phyloP scores from a whole-genome alignment of 2,329 filamentous ascomycete genomes.

The Stagonosporopsis vannaccii region DNA sequence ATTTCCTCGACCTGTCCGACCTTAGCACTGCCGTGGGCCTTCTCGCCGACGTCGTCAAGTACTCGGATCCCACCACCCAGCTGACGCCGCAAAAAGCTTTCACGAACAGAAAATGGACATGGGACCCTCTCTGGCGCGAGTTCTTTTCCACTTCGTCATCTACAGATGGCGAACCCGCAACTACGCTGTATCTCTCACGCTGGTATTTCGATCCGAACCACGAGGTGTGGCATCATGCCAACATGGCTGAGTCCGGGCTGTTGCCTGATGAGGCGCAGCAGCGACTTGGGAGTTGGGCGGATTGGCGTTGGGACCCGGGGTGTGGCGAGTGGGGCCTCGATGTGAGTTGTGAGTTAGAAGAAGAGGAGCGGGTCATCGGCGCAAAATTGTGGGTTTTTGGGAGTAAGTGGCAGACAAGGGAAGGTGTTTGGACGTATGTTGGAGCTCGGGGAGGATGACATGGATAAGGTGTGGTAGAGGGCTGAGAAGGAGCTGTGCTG shows the following conservation, averaged over 20 bases:
- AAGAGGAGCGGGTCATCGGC: not conserved
- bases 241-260: conserved; percentile 8
- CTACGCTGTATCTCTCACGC: conserved; percentile 1
- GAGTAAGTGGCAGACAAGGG: conserved; percentile 11
- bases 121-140: conserved; percentile 16
- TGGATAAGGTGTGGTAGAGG: not conserved
- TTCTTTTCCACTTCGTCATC: conserved; percentile 1
- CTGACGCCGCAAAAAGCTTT: conserved; percentile 5
- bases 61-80: not conserved
- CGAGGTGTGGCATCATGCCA: conserved; percentile 9
- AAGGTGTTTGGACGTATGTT: conserved; percentile 11
- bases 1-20: conserved; percentile 13
- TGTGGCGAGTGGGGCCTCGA: conserved; percentile 15
- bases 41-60: conserved; percentile 1
- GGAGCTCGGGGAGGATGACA: conserved; percentile 1
- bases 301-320: conserved; percentile 12
- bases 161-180: not conserved
- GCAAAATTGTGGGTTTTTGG: conserved; percentile 11
- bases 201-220: conserved; percentile 9
- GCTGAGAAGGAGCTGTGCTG: not conserved
- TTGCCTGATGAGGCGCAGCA: conserved; percentile 13
- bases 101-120: not conserved
- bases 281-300: conserved; percentile 7
- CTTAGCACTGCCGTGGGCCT: conserved; percentile 5
- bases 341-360: conserved; percentile 10